Percentiles rank a stretch among this genome's conserved stretches.
phyloP scores from a whole-genome alignment of 805 yeast species.

The Ogataea methylovora region DNA sequence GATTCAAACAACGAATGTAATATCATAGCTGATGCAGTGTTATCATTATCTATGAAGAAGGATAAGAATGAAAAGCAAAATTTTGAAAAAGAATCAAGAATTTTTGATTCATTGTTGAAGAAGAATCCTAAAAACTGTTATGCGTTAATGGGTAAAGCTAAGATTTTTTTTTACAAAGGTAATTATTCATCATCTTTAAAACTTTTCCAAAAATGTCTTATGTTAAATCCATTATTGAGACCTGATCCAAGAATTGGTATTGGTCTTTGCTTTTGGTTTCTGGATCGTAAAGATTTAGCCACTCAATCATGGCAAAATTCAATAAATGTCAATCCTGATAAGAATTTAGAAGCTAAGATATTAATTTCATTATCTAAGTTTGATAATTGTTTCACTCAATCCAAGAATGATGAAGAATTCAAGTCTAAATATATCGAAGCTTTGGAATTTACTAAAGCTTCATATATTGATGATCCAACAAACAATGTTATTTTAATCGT shows the following conservation, averaged over 20 bases:
- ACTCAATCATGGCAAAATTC: conserved; percentile 76
- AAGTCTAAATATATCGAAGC: conserved; percentile 50
- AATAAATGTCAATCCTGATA: conserved; percentile 50
- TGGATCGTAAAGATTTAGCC: conserved; percentile 75
- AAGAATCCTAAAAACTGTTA: conserved; percentile 55
- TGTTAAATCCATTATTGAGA: conserved; percentile 64
- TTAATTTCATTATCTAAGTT: conserved; percentile 63
- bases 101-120: conserved; percentile 54
- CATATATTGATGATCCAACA: conserved; percentile 31
- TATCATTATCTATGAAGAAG: conserved; percentile 57
- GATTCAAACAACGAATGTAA: conserved; percentile 40
- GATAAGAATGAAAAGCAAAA: conserved; percentile 49
- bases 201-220: conserved; percentile 75
- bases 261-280: conserved; percentile 89
- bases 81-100: conserved; percentile 63
- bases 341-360: conserved; percentile 52
- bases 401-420: conserved; percentile 57
- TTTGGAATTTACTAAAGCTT: conserved; percentile 38
- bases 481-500: conserved; percentile 60
- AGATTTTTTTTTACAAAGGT: conserved; percentile 62
- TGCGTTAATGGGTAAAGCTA: conserved; percentile 82
- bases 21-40: conserved; percentile 61
- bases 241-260: conserved; percentile 95
- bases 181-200: conserved; percentile 70
- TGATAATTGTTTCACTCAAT: conserved; percentile 50